Evolutionary conservation across 768 basidiomycete species (phyloP), one percentile per base, ranked within the genome.

Genomic region (Solioccasus polychromus): DNA sequence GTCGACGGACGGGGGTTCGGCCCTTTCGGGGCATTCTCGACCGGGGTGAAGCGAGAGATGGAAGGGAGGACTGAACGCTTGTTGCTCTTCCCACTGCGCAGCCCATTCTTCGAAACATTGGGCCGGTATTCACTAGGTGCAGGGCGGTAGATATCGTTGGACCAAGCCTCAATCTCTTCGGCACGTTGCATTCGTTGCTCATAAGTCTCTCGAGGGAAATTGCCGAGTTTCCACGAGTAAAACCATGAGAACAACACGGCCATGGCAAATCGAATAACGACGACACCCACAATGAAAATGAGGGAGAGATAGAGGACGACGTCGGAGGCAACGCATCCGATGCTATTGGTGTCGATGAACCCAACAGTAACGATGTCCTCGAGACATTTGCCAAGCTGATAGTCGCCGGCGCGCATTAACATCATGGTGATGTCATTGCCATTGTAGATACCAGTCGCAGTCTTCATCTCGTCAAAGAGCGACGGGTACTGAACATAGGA

Each of bases 191-290:
- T 92, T 12, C 94, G 80, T 62, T 98, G 81, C 62, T 90, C 85
- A 62, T 93, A 92, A 14, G 92, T 91, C 70, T 99, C 96, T 30
- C 80, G 78, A 51, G 88, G 86, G 76, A 95, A 98, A 53, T 89
- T 87, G 38, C 96, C 96, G 32, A 99, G 75, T 59, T 83, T 83
- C 85, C 89, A 92, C n/a, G 88, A 92, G 66, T 90, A 87, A 78
- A 97, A 98, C 96, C 96, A 99, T 20, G 88, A 78, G 68, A 98
- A 99, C 64, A 95, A 75, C 61, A 96, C 89, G 37, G 96, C 96
- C 92, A 98, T 95, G 55, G 79, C 73, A 71, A 98, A 99, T 28
- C 92, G 89, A 64, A 96, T 92, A 43, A 80, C 77, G 52, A 98
- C 95, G 50, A 98, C 95, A 49, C 95, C 95, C 52, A 95, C 85